Conservation (phyloP, 495 filamentous ascomycete genomes). For the Tricharina praecox region DNA sequence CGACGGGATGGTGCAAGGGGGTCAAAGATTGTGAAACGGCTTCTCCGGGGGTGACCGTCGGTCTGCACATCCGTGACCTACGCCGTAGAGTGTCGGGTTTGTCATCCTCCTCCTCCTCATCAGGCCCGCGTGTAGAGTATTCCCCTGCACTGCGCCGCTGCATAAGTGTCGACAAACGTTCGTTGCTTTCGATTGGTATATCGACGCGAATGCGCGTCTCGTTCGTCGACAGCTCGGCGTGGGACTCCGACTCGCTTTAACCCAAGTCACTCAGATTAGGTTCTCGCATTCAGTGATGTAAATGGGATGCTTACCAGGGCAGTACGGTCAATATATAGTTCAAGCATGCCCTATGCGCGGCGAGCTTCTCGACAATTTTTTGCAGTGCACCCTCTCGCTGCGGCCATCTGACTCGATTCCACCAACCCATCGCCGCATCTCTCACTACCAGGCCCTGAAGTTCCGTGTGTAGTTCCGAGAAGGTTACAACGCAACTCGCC, state of each 20-base stretch:
- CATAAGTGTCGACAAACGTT: neutral
- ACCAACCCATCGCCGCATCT: conserved; percentile 8
- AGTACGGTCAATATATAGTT: conserved; percentile 22
- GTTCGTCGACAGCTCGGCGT: neutral
- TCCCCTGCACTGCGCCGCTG: too few relatives aligned
- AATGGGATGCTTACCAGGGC: conserved; percentile 17
- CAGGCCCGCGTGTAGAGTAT: too few relatives aligned
- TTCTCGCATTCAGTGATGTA: conserved; percentile 8
- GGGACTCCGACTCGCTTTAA: neutral
- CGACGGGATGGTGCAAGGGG: neutral
- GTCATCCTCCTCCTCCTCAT: neutral
- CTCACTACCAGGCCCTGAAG: conserved; percentile 14
- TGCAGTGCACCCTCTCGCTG: conserved; percentile 14
- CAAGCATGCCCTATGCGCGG: conserved; percentile 19
- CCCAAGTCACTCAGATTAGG: too few relatives aligned
- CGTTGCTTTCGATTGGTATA: neutral
- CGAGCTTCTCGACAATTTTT: conserved; percentile 17
- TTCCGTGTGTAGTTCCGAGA: conserved; percentile 24
- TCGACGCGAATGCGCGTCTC: neutral
- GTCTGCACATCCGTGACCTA: neutral
- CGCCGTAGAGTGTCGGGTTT: neutral
- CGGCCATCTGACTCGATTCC: conserved; percentile 22
- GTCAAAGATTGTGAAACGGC: conserved; percentile 3
- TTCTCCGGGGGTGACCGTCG: neutral
- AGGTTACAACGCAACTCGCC: conserved; percentile 21